Percentiles rank a stretch among this genome's conserved stretches.
Conservation (phyloP, 2,329 filamentous ascomycete genomes). For the Aaosphaeria arxii region DNA sequence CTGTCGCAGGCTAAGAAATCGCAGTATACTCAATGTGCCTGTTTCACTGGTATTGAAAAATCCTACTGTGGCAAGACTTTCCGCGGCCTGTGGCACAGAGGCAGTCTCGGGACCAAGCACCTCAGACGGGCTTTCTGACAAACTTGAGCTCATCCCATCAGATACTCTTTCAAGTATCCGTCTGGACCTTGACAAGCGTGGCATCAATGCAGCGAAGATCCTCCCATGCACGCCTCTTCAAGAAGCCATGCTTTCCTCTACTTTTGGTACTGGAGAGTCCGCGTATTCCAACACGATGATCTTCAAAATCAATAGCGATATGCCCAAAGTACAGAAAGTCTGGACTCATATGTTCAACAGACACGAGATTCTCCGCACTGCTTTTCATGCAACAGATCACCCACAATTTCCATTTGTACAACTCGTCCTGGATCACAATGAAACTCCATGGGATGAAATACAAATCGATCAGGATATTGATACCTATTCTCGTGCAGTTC, state of each 20-base stretch:
- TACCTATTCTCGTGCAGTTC: slow-evolving; percentile 40
- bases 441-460: slow-evolving; percentile 40
- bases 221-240: slow-evolving; percentile 85
- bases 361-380: slow-evolving; percentile 76
- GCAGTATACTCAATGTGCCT: slow-evolving; percentile 50
- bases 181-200: slow-evolving; percentile 8
- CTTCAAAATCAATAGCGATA: slow-evolving; percentile 56
- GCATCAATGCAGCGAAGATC: slow-evolving; percentile 51
- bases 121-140: background rate
- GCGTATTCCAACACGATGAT: slow-evolving; percentile 73
- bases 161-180: slow-evolving; percentile 7
- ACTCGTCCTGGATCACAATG: slow-evolving; percentile 57
- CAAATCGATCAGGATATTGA: slow-evolving; percentile 23
- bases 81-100: background rate
- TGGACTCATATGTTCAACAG: slow-evolving; percentile 64
- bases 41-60: slow-evolving; percentile 70
- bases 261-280: slow-evolving; percentile 39
- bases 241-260: slow-evolving; percentile 76
- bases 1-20: slow-evolving; percentile 54
- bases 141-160: background rate
- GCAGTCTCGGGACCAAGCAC: background rate
- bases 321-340: slow-evolving; percentile 45
- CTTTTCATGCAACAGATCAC: slow-evolving; percentile 66
- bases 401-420: slow-evolving; percentile 66
- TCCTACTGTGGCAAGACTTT: slow-evolving; percentile 62